A percentile compares a stretch with the other conserved stretches of the same genome.
Conservation (phyloP, 208 protist genomes). For the Leptomonas pyrrhocoris region DNA sequence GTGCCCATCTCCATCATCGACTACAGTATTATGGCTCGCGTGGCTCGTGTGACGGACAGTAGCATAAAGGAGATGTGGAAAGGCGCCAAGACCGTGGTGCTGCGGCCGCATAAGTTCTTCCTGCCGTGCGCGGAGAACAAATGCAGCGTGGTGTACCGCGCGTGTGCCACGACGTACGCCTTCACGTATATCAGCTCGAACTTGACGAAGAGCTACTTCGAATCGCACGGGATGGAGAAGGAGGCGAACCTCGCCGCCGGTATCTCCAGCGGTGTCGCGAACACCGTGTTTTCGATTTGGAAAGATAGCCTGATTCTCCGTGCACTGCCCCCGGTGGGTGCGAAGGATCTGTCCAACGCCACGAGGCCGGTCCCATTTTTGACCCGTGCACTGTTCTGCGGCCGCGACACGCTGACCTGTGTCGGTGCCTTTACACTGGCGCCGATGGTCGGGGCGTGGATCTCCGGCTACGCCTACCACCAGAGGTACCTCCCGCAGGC, state of each 20-base stretch:
- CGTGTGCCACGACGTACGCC: slow-evolving; percentile 69
- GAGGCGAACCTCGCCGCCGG: slow-evolving; percentile 66
- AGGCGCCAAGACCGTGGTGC: slow-evolving; percentile 65
- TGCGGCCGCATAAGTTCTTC: slow-evolving; percentile 86
- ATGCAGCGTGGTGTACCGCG: slow-evolving; percentile 71
- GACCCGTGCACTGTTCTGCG: slow-evolving; percentile 77
- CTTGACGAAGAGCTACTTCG: slow-evolving; percentile 80
- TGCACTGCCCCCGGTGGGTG: slow-evolving; percentile 59
- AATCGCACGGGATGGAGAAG: slow-evolving; percentile 61
- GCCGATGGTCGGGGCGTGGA: slow-evolving; percentile 74
- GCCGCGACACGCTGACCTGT: slow-evolving; percentile 80
- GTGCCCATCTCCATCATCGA: slow-evolving; percentile 90
- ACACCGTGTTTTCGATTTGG: slow-evolving; percentile 80
- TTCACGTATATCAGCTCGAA: slow-evolving; percentile 84
- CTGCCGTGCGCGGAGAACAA: slow-evolving; percentile 86
- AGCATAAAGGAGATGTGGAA: slow-evolving; percentile 67
- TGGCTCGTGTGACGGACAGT: slow-evolving; percentile 77
- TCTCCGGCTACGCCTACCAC: slow-evolving; percentile 65
- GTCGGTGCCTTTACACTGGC: slow-evolving; percentile 81
- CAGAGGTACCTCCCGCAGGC: slow-evolving; percentile 42
- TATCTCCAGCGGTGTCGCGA: slow-evolving; percentile 68
- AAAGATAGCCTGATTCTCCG: slow-evolving; percentile 85
- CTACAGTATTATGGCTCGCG: slow-evolving; percentile 89
- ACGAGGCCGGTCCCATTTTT: slow-evolving; percentile 78
- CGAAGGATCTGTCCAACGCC: slow-evolving; percentile 37